Evolutionary conservation across 305 asterid genomes (phyloP).

Genomic region (Fraxinus sp.): DNA sequence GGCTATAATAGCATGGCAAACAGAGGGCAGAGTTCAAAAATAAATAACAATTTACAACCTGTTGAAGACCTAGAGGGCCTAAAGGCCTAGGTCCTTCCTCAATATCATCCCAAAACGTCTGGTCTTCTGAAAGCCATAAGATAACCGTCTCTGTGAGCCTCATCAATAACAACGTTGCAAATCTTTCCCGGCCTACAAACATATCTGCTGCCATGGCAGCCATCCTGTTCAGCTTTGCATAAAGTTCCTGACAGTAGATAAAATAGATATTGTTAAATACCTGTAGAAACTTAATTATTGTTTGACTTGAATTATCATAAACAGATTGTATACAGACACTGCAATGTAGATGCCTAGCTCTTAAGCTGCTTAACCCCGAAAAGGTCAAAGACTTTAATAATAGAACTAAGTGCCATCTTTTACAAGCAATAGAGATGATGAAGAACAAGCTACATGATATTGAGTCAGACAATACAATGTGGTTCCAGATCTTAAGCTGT

Average conservation of each 20-base stretch:
- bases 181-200: conserved; percentile 97
- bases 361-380: conserved; percentile 4
- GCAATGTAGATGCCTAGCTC: conserved; percentile 3
- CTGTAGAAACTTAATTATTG: neutral
- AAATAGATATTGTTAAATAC: conserved; percentile 18
- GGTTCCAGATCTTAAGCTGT: conserved; percentile 7
- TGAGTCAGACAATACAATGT: neutral
- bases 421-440: neutral
- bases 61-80: conserved; percentile 89
- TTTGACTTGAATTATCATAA: neutral
- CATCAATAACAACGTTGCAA: conserved; percentile 82
- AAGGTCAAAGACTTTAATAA: neutral
- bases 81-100: conserved; percentile 87
- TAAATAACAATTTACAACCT: conserved; percentile 50
- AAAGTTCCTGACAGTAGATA: conserved; percentile 69
- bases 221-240: conserved; percentile 81
- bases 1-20: conserved; percentile 10
- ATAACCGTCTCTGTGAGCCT: conserved; percentile 96
- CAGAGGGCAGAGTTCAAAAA: conserved; percentile 20
- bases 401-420: neutral
- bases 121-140: conserved; percentile 95
- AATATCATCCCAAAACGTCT: conserved; percentile 93
- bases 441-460: neutral
- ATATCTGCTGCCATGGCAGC: conserved; percentile 80
- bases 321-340: neutral